Evolutionary conservation across 2,329 filamentous ascomycete species (phyloP), one percentile per base, ranked within the genome.

Genomic region (Coleophoma crateriformis): DNA sequence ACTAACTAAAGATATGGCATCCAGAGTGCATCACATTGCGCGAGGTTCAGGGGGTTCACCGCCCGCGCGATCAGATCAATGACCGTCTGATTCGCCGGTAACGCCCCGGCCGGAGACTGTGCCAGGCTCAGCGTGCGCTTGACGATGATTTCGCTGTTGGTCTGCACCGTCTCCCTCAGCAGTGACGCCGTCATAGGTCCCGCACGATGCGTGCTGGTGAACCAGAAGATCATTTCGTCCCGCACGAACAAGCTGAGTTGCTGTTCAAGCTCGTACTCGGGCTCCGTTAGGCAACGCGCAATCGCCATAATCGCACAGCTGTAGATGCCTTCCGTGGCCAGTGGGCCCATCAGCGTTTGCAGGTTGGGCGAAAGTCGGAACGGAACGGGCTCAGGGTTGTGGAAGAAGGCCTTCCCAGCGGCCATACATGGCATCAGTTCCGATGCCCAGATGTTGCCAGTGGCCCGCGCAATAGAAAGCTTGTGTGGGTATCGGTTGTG

Each of bases 191-290:
- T 79, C 59, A 86, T 74, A 14, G 68, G 67, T 22, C 71, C 67
- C 6, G 73, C 68, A 42, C 90, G 82, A 64, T 95, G 88, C 55
- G 74, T 81, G 56, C 84, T 87, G 3, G 88, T 95, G 60, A 91
- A 91, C 94, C 94, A 99, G 71, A 91, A 95, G 57, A 92, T 91
- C 80, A 99, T 95, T 71, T 99, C 94, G 63, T 99, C 94, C 7
- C 94, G 84, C 54, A 99, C 94, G 67, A 97, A 97, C 51, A 99
- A 81, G 50, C 86, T 89, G 45, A 99, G 79, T 52, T 95, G 90
- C 68, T 96, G 91, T 66, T 96, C 94, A n/a, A 99, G 80, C 68
- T 97, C 91, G 61, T 82, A 80, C 64, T 88, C 82, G 22, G 91
- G 89, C 64, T 97, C 91, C 12, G 91, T 95, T 53, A 99, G 78